Base-by-base conservation (phyloP, 495 filamentous ascomycete species). In the Endocarpon pusillum region DNA sequence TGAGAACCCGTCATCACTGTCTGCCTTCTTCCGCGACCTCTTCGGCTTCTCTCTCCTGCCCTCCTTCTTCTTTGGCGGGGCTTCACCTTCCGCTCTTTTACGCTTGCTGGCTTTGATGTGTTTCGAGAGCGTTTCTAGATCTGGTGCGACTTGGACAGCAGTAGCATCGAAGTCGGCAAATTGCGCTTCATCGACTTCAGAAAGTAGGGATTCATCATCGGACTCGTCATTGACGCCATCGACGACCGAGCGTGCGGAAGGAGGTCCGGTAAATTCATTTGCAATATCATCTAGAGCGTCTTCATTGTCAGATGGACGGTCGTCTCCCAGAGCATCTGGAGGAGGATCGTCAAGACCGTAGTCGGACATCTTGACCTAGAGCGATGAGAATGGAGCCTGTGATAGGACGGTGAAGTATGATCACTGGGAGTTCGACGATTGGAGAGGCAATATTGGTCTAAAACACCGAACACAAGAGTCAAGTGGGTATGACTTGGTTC, bases 161-260 rank as follows among this genome's bases (percentile, higher is more conserved):
- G 66, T 68, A 0, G 78, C 79, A 46, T 94, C 83, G 55, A 93
- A 94, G 43, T 93, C 74, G 29, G 80, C 76, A 54, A 99, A 94
- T 51, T 91, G 76, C 29, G 78, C 78, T 50, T 96, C 89, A 53
- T 96, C 91, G 44, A 97, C 77, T 52, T 97, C 89, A 7, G 86
- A 94, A 11, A 92, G 70, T 34, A 81, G 70, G n/a, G 80, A 83
- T 21, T 87, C 81, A 40, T 78, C 71, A 43, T 86, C 83, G 1
- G 77, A 79, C n/a, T 65, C 44, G 32, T 54, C 61, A 15, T 51
- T 62, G n/a, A 56, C 52, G 7, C 35, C 43, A 25, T 44, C 46
- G 5, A 49, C 43, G 10, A 47, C 46, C 8, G n/a, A n/a, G n/a
- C n/a, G n/a, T 17, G 28, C 28, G 5, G 12, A n/a, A 5, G 28